Evolutionary conservation across 2,329 filamentous ascomycete genomes (phyloP).

Genomic region (Trichoderma oligosporum): DNA sequence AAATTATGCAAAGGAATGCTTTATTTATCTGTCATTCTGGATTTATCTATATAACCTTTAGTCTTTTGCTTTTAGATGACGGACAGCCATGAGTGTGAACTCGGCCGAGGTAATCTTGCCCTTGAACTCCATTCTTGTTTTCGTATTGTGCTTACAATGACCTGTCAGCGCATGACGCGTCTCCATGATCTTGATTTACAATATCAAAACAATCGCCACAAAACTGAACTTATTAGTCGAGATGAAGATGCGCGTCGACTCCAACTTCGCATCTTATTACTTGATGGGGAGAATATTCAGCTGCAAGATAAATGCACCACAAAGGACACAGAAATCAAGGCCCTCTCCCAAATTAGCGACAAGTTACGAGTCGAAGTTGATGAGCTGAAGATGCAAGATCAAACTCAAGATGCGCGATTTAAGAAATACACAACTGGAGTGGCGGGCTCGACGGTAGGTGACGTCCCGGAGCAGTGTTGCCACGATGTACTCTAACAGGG

Average conservation of each 20-base stretch:
- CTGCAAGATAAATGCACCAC: conserved; percentile 60
- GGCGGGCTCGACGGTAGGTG: conserved; percentile 44
- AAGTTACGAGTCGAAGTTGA: conserved; percentile 42
- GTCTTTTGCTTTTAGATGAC: not conserved
- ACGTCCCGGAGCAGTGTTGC: not conserved
- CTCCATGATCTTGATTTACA: conserved; percentile 62
- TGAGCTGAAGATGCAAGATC: conserved; percentile 39
- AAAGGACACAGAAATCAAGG: conserved; percentile 57
- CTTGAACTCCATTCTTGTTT: not conserved
- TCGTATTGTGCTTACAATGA: conserved; percentile 14
- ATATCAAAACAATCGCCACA: conserved; percentile 62
- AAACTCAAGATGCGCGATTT: conserved; percentile 45
- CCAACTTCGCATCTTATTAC: conserved; percentile 64
- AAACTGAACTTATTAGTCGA: conserved; percentile 64
- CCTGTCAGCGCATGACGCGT: conserved; percentile 40
- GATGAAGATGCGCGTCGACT: conserved; percentile 71
- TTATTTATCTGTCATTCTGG: not conserved
- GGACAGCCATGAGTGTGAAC: conserved; percentile 26
- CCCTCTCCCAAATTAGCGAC: conserved; percentile 40
- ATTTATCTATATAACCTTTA: not conserved
- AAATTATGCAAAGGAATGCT: no score
- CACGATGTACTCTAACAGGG: not conserved
- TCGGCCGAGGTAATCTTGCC: conserved; percentile 28
- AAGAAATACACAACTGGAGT: conserved; percentile 49
- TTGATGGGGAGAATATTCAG: conserved; percentile 69